Base-by-base conservation (phyloP, 2,329 filamentous ascomycete species). In the Neofusicoccum sp. region DNA sequence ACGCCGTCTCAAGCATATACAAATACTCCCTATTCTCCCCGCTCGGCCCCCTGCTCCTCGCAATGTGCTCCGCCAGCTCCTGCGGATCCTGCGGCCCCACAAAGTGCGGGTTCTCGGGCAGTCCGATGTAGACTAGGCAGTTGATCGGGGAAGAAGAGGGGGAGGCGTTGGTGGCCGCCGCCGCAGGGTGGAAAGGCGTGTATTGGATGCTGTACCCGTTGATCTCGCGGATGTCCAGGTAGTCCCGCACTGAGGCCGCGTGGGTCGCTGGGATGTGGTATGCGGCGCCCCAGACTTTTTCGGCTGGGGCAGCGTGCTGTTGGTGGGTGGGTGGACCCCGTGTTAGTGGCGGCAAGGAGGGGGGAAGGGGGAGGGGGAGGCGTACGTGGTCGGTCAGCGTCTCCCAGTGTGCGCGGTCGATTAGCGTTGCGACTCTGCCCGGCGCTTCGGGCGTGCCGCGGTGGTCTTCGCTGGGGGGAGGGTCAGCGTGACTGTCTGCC, bases 151-250 rank as follows among this genome's bases (percentile, higher is more conserved):
- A 49, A 34, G 31, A 72, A 72, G 66, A 80, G 76, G 45, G 76
- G 73, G n/a, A 62, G 37, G 67, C 56, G 34, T 62, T 70, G 28
- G 33, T 65, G 16, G 70, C 69, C 14, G 69, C 61, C 48, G 76
- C 67, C 3, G 85, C 82, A 6, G 89, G 87, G 70, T 93, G 83
- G 76, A 98, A 97, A 0, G 90, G 87, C 33, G 93, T 92, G 76
- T 93, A 92, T 77, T 97, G 93, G 68, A 97, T 96, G 61, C 89
- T 91, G 78, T 99, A 99, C 31, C 95, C 95, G 79, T 98, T 97
- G 73, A 98, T 97, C 78, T 99, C 95, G 49, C 95, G 89, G 67
- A 97, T 94, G 77, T 98, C 93, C 52, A 99, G 90, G 75, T 97
- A 97, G 64, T 88, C 85, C 69, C 91, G 89, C 3, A 97, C 94